phyloP scores from a whole-genome alignment of 306 rosid species.

The Benincasa hispida region DNA sequence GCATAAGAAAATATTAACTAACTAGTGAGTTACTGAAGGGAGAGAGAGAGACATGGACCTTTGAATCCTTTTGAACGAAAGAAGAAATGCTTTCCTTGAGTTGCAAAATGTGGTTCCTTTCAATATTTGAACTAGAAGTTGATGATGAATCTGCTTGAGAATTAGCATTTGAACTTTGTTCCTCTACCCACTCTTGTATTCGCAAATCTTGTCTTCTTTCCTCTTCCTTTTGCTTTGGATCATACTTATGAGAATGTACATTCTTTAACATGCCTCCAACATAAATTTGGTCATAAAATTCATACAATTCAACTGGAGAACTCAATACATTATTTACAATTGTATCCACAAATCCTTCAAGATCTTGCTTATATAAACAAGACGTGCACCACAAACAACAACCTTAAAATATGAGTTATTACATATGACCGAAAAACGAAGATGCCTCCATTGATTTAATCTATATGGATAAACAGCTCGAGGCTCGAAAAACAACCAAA shows the following conservation, averaged over 20 bases:
- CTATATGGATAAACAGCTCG: neutral
- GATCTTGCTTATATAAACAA: conserved; percentile 4
- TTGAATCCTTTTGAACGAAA: neutral
- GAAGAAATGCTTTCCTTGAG: neutral
- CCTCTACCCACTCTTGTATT: neutral
- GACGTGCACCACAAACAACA: conserved; percentile 5
- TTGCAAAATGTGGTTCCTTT: neutral
- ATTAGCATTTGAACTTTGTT: neutral
- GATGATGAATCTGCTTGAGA: neutral
- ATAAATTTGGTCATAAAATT: neutral
- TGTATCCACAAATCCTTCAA: neutral
- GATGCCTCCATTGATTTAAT: neutral
- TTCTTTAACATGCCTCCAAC: neutral
- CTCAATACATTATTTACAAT: neutral
- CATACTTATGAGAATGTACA: neutral
- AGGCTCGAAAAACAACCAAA: neutral
- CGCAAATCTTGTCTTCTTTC: neutral
- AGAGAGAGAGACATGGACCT: neutral
- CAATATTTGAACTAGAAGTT: neutral
- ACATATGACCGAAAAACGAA: neutral
- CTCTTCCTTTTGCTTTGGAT: neutral
- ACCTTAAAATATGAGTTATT: neutral
- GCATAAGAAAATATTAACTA: neutral
- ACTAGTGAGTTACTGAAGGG: neutral
- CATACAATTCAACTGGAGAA: neutral